Conservation (phyloP, 225 moss, liverwort and hornwort genomes). For the Sphagnum tenellum region DNA sequence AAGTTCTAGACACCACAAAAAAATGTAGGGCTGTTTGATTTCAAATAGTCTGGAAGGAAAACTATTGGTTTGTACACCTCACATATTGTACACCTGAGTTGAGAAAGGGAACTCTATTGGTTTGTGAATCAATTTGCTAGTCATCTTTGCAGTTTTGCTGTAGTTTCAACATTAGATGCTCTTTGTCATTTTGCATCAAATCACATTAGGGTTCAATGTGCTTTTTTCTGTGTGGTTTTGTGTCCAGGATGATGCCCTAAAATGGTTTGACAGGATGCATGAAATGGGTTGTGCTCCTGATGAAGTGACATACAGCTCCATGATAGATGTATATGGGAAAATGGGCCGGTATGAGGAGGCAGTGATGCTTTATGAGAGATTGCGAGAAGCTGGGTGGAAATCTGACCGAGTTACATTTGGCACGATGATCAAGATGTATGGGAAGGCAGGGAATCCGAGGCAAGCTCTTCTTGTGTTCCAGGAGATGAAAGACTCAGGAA, state of each 20-base stretch:
- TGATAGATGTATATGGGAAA: slow-evolving; percentile 81
- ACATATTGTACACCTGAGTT: too few relatives aligned
- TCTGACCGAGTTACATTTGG: slow-evolving; percentile 81
- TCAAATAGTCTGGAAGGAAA: too few relatives aligned
- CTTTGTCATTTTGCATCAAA: too few relatives aligned
- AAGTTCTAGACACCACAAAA: too few relatives aligned
- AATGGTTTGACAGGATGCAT: slow-evolving; percentile 87
- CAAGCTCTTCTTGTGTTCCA: slow-evolving; percentile 53
- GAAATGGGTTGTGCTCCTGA: slow-evolving; percentile 71
- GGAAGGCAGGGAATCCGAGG: slow-evolving; percentile 65
- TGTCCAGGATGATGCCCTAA: slow-evolving; percentile 45
- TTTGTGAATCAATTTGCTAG: too few relatives aligned
- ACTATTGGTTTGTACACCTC: too few relatives aligned
- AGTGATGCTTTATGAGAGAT: slow-evolving; percentile 44
- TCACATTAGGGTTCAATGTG: too few relatives aligned
- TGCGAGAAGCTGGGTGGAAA: slow-evolving; percentile 66
- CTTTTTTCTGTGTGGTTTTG: not conserved
- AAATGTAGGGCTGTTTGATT: too few relatives aligned
- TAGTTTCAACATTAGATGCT: too few relatives aligned
- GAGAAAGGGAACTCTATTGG: too few relatives aligned
- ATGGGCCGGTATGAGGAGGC: slow-evolving; percentile 66
- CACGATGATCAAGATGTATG: slow-evolving; percentile 78
- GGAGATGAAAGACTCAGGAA: slow-evolving; percentile 70
- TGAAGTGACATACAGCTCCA: slow-evolving; percentile 80
- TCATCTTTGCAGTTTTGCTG: too few relatives aligned